Evolutionary conservation across 2,329 filamentous ascomycete species (phyloP), one percentile per base, ranked within the genome.

Genomic region (Ceratocystis cacaofunesta): DNA sequence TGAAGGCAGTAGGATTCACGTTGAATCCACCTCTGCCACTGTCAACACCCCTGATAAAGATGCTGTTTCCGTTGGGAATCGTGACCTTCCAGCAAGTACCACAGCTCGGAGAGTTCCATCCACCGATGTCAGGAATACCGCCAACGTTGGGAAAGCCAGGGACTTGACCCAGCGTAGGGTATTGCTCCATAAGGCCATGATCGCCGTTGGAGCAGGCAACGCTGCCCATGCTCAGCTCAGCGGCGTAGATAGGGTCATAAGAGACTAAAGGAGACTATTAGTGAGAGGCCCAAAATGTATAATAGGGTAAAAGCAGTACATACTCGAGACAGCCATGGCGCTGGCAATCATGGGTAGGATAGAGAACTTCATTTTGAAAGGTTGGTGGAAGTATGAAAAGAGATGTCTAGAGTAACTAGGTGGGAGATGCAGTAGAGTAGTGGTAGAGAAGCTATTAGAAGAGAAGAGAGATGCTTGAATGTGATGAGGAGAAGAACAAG

Each of bases 211-310:
- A 87, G 81, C 87, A 90, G 68, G 85, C 73, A 57, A 90, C 79
- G 4, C 71, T 73, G 43, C 75, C 78, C 65, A 92, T 73, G 57
- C 81, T 78, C 66, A 84, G 80, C 67, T 69, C 69, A 58, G 73
- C 73, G 68, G 86, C 76, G 76, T 89, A 94, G 72, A 80, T 84
- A 22, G 77, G 75, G 76, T 92, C 88, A 75, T 86, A 92, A 69
- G 85, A 86, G 71, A 91, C 87, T 74, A 71, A 3, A 0, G 5
- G 41, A 55, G 22, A 10, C 10, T 19, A 36, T 62, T 50, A 63
- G 44, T 41, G 15, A 60, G 22, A 32, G 48, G 41, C 7, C 1
- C 15, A 25, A 19, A 44, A 12, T 43, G 36, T 19, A 15, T 32
- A 44, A 43, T 55, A 28, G 25, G 62, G 28, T 12, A 22, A 19